A percentile compares a stretch with the other conserved stretches of the same genome.
phyloP scores from a whole-genome alignment of 495 filamentous ascomycete species.

The Achaetomiella virescens region DNA sequence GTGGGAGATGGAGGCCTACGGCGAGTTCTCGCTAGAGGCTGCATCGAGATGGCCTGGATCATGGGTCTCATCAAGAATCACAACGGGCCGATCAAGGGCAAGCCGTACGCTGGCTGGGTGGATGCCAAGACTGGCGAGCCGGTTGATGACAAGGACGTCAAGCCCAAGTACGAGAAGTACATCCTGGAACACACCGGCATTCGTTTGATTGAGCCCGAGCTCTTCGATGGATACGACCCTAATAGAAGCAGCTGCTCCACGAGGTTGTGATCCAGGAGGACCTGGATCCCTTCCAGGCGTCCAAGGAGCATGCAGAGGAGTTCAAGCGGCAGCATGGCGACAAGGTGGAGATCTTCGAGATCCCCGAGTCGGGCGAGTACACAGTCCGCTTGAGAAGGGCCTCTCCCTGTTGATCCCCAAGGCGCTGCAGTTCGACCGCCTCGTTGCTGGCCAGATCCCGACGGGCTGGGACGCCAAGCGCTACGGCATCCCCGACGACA shows the following conservation, averaged over 20 bases:
- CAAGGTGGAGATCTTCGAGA: slow-evolving; percentile 94
- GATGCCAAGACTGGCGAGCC: slow-evolving; percentile 90
- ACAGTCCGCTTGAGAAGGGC: slow-evolving; percentile 89
- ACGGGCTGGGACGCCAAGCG: slow-evolving; percentile 94
- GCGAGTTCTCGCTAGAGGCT: slow-evolving; percentile 94
- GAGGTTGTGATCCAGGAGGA: slow-evolving; percentile 96
- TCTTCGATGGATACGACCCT: slow-evolving; percentile 96
- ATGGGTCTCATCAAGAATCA: slow-evolving; percentile 99
- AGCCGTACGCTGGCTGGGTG: slow-evolving; percentile 95
- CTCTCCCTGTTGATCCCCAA: slow-evolving; percentile 93
- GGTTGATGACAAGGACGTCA: slow-evolving; percentile 96
- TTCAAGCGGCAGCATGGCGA: slow-evolving; percentile 96
- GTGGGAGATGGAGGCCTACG: slow-evolving; percentile 98
- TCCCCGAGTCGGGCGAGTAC: slow-evolving; percentile 90
- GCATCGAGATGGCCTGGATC: slow-evolving; percentile 99
- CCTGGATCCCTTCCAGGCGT: slow-evolving; percentile 92
- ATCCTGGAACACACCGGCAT: slow-evolving; percentile 97
- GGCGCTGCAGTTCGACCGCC: slow-evolving; percentile 90
- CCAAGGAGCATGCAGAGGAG: slow-evolving; percentile 93
- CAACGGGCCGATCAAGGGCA: slow-evolving; percentile 96
- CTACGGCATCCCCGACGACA: slow-evolving; percentile 96
- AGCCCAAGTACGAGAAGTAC: slow-evolving; percentile 90
- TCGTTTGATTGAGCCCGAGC: slow-evolving; percentile 92
- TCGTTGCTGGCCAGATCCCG: slow-evolving; percentile 93
- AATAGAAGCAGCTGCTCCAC: slow-evolving; percentile 96